phyloP scores from a whole-genome alignment of 2,329 filamentous ascomycete genomes.

The Fusarium sp. region DNA sequence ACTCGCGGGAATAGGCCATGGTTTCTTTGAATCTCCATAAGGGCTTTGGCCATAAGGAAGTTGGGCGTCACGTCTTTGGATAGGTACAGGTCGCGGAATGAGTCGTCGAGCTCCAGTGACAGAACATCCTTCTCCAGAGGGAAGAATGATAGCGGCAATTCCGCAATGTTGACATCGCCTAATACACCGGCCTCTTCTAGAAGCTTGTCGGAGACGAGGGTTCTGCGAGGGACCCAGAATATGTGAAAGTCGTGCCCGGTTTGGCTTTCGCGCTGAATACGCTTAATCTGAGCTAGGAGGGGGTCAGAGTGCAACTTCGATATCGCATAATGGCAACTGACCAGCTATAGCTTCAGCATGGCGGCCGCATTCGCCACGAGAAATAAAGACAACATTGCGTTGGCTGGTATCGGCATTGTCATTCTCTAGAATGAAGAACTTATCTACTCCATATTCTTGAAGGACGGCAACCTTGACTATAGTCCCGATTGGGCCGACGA shows the following conservation, averaged over 20 bases:
- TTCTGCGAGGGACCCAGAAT: constrained; percentile 94
- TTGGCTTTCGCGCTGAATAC: constrained; percentile 85
- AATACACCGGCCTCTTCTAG: constrained; percentile 93
- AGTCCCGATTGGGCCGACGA: constrained; percentile 88
- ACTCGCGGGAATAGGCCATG: constrained; percentile 95
- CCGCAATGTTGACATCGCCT: constrained; percentile 88
- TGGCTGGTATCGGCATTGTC: constrained; percentile 94
- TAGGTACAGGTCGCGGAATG: constrained; percentile 88
- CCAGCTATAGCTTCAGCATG: constrained; percentile 89
- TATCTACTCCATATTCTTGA: constrained; percentile 97
- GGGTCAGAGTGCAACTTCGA: constrained; percentile 32
- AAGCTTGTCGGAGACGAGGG: constrained; percentile 88
- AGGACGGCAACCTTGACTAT: constrained; percentile 95
- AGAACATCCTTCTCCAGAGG: constrained; percentile 91
- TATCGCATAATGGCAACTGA: constrained; percentile 56
- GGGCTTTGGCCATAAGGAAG: constrained; percentile 86
- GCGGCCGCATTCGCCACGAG: constrained; percentile 86
- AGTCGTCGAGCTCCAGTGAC: constrained; percentile 87
- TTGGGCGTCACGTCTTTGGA: constrained; percentile 91
- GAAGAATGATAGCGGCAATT: constrained; percentile 89
- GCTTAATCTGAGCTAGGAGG: constrained; percentile 85
- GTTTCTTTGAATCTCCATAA: constrained; percentile 93
- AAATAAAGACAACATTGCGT: constrained; percentile 93
- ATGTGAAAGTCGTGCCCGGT: constrained; percentile 96
- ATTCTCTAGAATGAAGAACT: constrained; percentile 97